phyloP scores from a whole-genome alignment of 2,329 filamentous ascomycete species.

The Pezicula rhizophila region DNA sequence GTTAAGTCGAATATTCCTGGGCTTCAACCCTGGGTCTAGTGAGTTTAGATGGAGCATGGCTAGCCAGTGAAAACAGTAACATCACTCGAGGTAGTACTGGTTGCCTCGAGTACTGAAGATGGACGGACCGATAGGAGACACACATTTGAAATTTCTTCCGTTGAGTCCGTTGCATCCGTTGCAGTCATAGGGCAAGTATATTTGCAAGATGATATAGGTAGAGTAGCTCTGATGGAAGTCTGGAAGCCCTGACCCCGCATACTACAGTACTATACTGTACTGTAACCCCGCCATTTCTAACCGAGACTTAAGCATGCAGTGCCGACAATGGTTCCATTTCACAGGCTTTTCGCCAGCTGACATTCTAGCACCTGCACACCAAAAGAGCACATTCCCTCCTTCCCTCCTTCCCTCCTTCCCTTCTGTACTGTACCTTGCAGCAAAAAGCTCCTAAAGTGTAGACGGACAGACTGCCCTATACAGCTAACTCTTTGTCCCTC shows the following conservation, averaged over 20 bases:
- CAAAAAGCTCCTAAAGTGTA: neutral
- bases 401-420: constrained; percentile 4
- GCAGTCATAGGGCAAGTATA: too few species aligned
- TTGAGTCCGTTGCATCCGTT: too few species aligned
- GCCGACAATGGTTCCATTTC: neutral
- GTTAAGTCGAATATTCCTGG: neutral
- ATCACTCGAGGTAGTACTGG: constrained; percentile 3
- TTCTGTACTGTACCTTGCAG: constrained; percentile 7
- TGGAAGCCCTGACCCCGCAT: too few species aligned
- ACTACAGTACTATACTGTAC: too few species aligned
- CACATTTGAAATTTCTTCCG: neutral
- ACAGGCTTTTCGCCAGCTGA: too few species aligned
- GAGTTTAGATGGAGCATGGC: neutral
- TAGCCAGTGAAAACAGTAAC: neutral
- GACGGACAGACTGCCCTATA: neutral
- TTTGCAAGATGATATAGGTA: too few species aligned
- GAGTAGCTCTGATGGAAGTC: too few species aligned
- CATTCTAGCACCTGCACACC: neutral
- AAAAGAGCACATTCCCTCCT: constrained; percentile 1
- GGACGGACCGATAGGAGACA: constrained; percentile 13
- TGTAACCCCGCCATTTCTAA: too few species aligned
- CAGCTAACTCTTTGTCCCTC: constrained; percentile 3
- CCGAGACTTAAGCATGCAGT: neutral
- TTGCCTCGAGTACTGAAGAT: neutral
- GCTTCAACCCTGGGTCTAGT: constrained; percentile 1